Base-by-base conservation (phyloP, 768 basidiomycete genomes). In the Phaeotremella skinneri region DNA sequence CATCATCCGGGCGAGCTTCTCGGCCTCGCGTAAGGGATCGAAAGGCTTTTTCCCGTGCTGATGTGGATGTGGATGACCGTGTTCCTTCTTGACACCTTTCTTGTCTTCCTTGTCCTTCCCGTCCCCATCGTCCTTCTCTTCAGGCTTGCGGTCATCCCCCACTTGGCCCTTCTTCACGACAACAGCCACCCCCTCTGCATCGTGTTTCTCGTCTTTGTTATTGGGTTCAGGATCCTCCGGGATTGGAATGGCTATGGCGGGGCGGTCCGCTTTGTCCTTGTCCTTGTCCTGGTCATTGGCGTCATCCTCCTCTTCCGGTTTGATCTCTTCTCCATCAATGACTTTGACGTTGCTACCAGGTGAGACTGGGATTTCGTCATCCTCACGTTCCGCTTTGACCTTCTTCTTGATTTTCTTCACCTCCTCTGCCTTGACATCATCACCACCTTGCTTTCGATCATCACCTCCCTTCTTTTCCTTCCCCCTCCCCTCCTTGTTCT, bases 341-440 rank as follows among this genome's bases (percentile, higher is more conserved):
- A 61, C 34, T 27, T 63, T 63, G 56, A 57, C 52, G 26, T 67
- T 66, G 56, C 60, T 62, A 23, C 26, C 29, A 3, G 52, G 56
- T 20, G 59, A 51, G 2, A 11, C 39, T 1, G 67, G 52, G 27
- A n/a, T n/a, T n/a, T n/a, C n/a, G n/a, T n/a, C n/a, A n/a, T n/a
- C n/a, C n/a, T n/a, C n/a, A n/a, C 25, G 23, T 37, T 52, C 41
- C 27, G 23, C 27, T 11, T 56, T 32, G 20, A 20, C 48, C 39
- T 55, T 55, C 7, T 48, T 39, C 3, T 27, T 48, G 20, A 39
- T 27, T 25, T 49, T 34, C 4, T 61, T 58, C 26, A 29, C 21
- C 23, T 45, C 57, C 21, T 45, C 54, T 17, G 61, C 50, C n/a
- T 49, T 48, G 5, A 43, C 48, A 21, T 31, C 45, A 16, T 49